Percentiles rank a stretch among this genome's conserved stretches.
phyloP scores from a whole-genome alignment of 2,329 filamentous ascomycete genomes.

The Nemania diffusa region DNA sequence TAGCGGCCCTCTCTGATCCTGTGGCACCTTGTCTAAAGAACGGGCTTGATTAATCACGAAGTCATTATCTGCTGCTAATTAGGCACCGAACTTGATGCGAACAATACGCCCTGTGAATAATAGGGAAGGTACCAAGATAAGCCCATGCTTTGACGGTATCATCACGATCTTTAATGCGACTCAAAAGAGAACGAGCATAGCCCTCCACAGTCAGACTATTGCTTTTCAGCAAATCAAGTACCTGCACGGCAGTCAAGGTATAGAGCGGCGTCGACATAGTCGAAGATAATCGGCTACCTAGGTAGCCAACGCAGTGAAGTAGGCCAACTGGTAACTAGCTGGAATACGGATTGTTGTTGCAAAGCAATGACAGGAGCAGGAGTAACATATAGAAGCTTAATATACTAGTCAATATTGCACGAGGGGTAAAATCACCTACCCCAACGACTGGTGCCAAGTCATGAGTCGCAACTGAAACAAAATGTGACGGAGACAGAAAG shows the following conservation, averaged over 20 bases:
- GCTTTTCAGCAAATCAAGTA: background rate
- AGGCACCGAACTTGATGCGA: background rate
- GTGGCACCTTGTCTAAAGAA: background rate
- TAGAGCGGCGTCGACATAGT: background rate
- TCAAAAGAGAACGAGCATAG: background rate
- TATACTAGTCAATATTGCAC: too few species aligned
- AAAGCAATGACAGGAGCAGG: background rate
- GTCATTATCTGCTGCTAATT: background rate
- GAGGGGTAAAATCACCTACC: too few species aligned
- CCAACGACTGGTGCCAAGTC: too few species aligned
- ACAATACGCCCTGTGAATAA: background rate
- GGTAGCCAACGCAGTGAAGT: background rate
- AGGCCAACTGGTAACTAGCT: background rate
- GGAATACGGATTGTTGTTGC: background rate
- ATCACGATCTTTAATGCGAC: background rate
- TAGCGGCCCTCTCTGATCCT: background rate
- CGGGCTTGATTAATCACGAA: background rate
- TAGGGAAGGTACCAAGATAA: background rate
- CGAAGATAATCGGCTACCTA: background rate
- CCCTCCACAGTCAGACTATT: background rate
- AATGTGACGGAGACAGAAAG: too few species aligned
- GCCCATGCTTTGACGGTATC: background rate
- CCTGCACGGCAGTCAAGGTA: conserved; percentile 1
- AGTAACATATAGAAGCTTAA: too few species aligned
- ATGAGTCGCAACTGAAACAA: too few species aligned